Percentiles rank a stretch among this genome's conserved stretches.
Conservation (phyloP, 805 yeast species). For the Lachancea lanzarotensis region DNA sequence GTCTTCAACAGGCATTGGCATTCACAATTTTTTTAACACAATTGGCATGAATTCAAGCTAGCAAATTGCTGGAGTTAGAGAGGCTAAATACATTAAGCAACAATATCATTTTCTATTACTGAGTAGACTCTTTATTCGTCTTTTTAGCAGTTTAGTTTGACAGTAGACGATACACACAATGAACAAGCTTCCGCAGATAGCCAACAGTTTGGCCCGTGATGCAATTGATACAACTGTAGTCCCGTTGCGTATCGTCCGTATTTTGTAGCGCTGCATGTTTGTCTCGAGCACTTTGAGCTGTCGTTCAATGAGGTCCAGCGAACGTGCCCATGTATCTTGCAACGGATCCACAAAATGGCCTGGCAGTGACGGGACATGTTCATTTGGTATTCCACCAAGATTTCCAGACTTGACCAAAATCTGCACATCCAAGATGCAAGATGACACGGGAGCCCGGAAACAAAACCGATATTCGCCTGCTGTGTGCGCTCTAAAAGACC, state of each 20-base stretch:
- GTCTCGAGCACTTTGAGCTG: slow-evolving; percentile 52
- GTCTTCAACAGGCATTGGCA: too few species aligned
- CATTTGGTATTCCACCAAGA: slow-evolving; percentile 33
- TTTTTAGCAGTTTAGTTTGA: slow-evolving; percentile 62
- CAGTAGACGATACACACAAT: slow-evolving; percentile 64
- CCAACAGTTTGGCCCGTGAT: slow-evolving; percentile 55
- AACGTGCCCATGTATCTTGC: slow-evolving; percentile 26
- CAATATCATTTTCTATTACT: not conserved
- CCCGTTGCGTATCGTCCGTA: slow-evolving; percentile 89
- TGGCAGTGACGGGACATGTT: slow-evolving; percentile 15
- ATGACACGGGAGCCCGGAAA: slow-evolving; percentile 79
- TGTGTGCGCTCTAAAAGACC: slow-evolving; percentile 55
- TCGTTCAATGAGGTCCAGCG: slow-evolving; percentile 52
- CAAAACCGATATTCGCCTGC: slow-evolving; percentile 85
- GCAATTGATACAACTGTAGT: slow-evolving; percentile 63
- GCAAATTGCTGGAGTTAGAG: too few species aligned
- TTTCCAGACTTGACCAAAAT: slow-evolving; percentile 33
- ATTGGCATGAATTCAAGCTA: too few species aligned
- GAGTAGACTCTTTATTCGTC: slow-evolving; percentile 45
- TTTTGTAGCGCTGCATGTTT: slow-evolving; percentile 72
- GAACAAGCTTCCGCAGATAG: slow-evolving; percentile 56
- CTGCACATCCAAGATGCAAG: slow-evolving; percentile 80
- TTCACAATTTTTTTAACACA: too few species aligned
- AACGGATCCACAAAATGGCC: slow-evolving; percentile 43
- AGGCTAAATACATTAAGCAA: too few species aligned